Conservation (phyloP, 2,329 filamentous ascomycete genomes). For the Talaromyces funiculosus region DNA sequence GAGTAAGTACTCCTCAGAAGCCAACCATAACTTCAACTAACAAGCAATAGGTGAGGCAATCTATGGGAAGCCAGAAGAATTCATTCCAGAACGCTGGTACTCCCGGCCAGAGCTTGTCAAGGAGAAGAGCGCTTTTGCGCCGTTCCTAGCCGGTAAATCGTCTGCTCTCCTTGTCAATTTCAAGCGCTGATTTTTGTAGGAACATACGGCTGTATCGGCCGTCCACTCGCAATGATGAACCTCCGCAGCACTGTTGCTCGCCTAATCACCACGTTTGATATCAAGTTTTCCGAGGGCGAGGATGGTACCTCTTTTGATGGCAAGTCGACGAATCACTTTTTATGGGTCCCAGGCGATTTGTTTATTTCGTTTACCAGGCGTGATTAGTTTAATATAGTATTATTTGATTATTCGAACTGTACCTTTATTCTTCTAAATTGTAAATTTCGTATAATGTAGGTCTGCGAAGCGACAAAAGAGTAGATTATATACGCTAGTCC, state of each 20-base stretch:
- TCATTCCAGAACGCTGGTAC: conserved; percentile 36
- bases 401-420: not conserved
- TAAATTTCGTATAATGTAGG: not conserved
- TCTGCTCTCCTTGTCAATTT: not conserved
- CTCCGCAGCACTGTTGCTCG: conserved; percentile 30
- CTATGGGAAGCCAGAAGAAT: conserved; percentile 24
- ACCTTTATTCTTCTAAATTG: not conserved
- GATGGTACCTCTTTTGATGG: conserved; percentile 28
- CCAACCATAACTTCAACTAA: not conserved
- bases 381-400: not conserved
- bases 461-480: not conserved
- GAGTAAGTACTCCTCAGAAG: conserved; percentile 17
- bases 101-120: conserved; percentile 29
- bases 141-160: conserved; percentile 27
- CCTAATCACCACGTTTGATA: conserved; percentile 31
- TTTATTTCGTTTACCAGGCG: conserved; percentile 17
- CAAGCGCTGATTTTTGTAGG: conserved; percentile 17
- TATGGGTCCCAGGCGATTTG: conserved; percentile 20
- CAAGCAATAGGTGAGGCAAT: conserved; percentile 19
- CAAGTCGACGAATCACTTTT: conserved; percentile 34
- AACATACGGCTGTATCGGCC: conserved; percentile 33
- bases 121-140: conserved; percentile 29
- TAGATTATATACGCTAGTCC: not conserved
- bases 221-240: conserved; percentile 33
- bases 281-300: conserved; percentile 30